These are phyloP conservation scores for Apiotrichum mycotoxinovorans DNA, from an alignment of 1,284 basidiomycete genomes.

Conservation along the genomic window DNA sequence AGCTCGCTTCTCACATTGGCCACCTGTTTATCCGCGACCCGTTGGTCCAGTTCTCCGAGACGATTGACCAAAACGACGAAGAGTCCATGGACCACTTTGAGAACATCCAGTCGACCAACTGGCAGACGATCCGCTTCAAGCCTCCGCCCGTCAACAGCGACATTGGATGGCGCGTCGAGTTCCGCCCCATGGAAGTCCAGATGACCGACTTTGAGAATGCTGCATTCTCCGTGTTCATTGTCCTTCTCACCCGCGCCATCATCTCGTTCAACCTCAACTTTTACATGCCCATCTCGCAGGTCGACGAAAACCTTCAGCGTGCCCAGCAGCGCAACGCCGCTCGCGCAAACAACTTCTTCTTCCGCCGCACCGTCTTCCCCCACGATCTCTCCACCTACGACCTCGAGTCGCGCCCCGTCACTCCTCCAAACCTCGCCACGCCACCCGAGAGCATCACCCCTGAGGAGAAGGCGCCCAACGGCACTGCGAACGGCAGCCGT, in stretches of 20 bases:
- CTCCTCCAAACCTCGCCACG: conserved; percentile 25
- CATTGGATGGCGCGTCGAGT: conserved; percentile 98
- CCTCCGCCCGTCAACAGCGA: conserved; percentile 86
- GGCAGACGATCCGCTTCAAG: conserved; percentile 99
- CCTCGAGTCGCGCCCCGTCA: conserved; percentile 38
- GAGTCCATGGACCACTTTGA: conserved; percentile 94
- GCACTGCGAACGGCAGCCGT: not conserved
- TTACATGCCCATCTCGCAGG: conserved; percentile 97
- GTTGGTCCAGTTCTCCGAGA: conserved; percentile 91
- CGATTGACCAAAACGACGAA: conserved; percentile 84
- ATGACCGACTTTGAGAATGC: conserved; percentile 99
- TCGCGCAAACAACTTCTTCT: conserved; percentile 72
- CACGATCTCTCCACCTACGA: conserved; percentile 46
- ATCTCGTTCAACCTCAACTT: conserved; percentile 87
- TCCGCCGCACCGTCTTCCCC: conserved; percentile 83
- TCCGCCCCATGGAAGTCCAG: conserved; percentile 98
- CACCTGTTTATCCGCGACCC: conserved; percentile 98
- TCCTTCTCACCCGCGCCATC: conserved; percentile 89
- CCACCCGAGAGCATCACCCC: conserved; percentile 1
- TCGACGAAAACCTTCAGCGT: conserved; percentile 92
- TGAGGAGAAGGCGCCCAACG: conserved; percentile 1
- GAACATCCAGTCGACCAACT: conserved; percentile 99
- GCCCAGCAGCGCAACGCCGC: conserved; percentile 84
- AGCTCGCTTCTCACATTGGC: conserved; percentile 85
- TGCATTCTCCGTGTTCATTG: conserved; percentile 90